Evolutionary conservation across 257 asterid species (phyloP), one percentile per base, ranked within the genome.

Genomic region (Solanum chiquidenum): DNA sequence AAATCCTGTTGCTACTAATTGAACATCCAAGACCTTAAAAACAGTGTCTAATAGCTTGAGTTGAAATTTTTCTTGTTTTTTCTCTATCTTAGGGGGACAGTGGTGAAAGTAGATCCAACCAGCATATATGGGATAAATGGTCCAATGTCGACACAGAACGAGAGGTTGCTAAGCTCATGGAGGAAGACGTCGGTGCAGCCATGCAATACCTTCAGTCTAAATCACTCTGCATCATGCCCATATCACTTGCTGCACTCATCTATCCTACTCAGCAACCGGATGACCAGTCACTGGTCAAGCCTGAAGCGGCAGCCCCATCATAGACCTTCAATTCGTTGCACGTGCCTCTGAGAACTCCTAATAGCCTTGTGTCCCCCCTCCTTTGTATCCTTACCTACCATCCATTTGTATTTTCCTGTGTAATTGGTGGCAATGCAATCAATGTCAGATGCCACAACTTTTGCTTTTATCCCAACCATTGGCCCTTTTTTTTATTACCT

Each of bases 141-240:
- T 94, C 98, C 46, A 95, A 94, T 9, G 95, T 90, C 75, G 98
- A 93, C 77, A 95, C 98, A 35, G 98, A 95, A 84, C 68, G 72
- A 12, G 98, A 94, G 90, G 98, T 95, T 2, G 98, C 95, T 64
- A 95, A 91, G 89, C 98, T 95, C 42, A 95, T 95, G 98, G 98
- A 95, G 90, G 96, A 94, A 89, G 95, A 94, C 44, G 93, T 94
- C 33, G 98, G 98, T 33, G 92, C 98, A 49, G 98, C 98, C 44
- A 94, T 94, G 98, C 98, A 94, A 55, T 92, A 89, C 92, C 95
- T 94, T 84, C 98, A 94, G 88, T 92, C 98, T 21, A 95, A 95
- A 91, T 92, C 98, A 38, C 98, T 95, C 27, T 94, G 98, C 88
- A 94, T 95, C 93, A 95, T 95, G 98, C 98, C 98, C 72, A 92